Conservation (phyloP, 371 early-diverging fungal species). For the Saksenaea vasiformis region DNA sequence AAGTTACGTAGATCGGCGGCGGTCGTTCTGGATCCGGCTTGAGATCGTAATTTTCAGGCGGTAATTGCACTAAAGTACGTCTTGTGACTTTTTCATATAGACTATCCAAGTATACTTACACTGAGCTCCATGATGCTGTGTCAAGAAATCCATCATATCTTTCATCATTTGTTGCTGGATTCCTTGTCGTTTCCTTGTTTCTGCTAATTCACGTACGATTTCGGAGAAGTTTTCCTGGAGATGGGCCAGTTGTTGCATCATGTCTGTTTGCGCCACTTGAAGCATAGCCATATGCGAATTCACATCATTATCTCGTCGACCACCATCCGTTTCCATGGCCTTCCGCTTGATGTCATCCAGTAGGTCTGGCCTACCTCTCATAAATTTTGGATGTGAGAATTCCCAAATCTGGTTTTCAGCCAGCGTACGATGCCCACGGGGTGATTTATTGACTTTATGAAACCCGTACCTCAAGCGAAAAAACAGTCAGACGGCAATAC, state of each 20-base stretch:
- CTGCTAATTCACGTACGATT: constrained; percentile 68
- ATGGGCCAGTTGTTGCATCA: constrained; percentile 68
- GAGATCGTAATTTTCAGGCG: constrained; percentile 10
- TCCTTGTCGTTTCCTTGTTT: constrained; percentile 57
- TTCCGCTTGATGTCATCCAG: constrained; percentile 80
- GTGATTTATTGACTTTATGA: constrained; percentile 79
- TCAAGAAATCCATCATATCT: constrained; percentile 53
- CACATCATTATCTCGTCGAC: constrained; percentile 66
- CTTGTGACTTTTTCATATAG: neutral
- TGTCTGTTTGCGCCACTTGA: constrained; percentile 65
- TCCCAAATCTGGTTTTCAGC: constrained; percentile 86
- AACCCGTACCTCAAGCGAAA: constrained; percentile 66
- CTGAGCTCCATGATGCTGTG: constrained; percentile 34
- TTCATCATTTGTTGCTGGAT: constrained; percentile 61
- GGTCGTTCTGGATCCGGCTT: constrained; percentile 26
- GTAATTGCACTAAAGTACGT: neutral
- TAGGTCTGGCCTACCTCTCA: constrained; percentile 71
- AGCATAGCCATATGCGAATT: constrained; percentile 65
- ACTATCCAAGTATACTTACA: constrained; percentile 16
- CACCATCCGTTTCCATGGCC: constrained; percentile 70
- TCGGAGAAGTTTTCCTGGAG: constrained; percentile 70
- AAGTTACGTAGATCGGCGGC: constrained; percentile 21
- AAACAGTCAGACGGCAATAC: neutral
- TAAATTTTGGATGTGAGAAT: constrained; percentile 79
- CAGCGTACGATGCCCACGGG: constrained; percentile 72